Evolutionary conservation across 371 early-diverging fungal species (phyloP).

Genomic region (Syncephalastrum racemosum): DNA sequence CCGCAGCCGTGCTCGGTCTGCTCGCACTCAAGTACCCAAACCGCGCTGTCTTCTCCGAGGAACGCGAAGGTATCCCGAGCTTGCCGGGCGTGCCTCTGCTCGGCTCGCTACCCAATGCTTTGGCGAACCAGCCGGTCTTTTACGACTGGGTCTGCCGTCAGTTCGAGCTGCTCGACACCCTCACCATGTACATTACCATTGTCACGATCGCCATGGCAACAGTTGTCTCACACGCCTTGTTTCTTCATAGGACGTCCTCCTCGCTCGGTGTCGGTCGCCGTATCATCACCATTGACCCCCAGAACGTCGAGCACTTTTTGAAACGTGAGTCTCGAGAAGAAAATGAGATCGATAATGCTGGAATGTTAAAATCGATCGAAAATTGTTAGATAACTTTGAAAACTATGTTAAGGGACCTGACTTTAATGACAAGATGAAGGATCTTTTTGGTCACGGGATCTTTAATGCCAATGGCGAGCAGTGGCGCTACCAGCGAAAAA

Average conservation of each 20-base stretch:
- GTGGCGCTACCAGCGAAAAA: slow-evolving; percentile 64
- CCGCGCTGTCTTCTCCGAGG: slow-evolving; percentile 35
- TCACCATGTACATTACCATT: slow-evolving; percentile 15
- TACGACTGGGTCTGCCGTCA: slow-evolving; percentile 19
- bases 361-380: neutral
- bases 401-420: slow-evolving; percentile 50
- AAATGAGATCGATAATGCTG: neutral
- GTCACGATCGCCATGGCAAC: neutral
- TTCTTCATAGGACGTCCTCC: slow-evolving; percentile 27
- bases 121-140: slow-evolving; percentile 19
- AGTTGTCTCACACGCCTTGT: neutral
- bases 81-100: slow-evolving; percentile 30
- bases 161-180: slow-evolving; percentile 14
- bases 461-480: slow-evolving; percentile 62
- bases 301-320: slow-evolving; percentile 26
- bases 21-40: slow-evolving; percentile 36
- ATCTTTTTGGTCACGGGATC: slow-evolving; percentile 66
- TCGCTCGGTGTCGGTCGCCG: slow-evolving; percentile 23
- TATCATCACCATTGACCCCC: slow-evolving; percentile 26
- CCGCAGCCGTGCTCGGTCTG: slow-evolving; percentile 12
- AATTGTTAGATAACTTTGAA: slow-evolving; percentile 40
- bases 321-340: slow-evolving; percentile 13
- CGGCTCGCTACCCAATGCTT: slow-evolving; percentile 21
- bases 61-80: slow-evolving; percentile 26
- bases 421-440: slow-evolving; percentile 26